Conservation (phyloP, 495 filamentous ascomycete species). For the Penicillium pancosmium region DNA sequence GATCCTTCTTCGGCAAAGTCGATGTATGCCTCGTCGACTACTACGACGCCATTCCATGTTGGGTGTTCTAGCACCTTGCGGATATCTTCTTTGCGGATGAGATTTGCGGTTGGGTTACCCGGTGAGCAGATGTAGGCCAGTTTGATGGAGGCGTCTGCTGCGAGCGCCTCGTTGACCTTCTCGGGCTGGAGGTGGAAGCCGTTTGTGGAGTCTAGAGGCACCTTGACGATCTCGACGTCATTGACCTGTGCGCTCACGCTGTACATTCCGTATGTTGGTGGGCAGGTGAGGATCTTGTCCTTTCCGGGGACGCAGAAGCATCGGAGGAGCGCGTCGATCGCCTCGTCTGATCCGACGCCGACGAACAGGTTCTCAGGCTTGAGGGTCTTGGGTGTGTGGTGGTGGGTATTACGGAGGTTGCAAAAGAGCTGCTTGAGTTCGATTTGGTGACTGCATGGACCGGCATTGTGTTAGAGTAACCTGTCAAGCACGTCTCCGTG, state of each 20-base stretch:
- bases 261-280: conserved; percentile 99
- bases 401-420: conserved; percentile 81
- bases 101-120: conserved; percentile 85
- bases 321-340: conserved; percentile 88
- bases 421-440: conserved; percentile 87
- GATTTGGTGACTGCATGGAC: conserved; percentile 66
- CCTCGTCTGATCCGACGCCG: conserved; percentile 94
- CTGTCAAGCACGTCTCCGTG: neutral
- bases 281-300: conserved; percentile 91
- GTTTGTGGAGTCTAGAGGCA: conserved; percentile 66
- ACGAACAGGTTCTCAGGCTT: conserved; percentile 86
- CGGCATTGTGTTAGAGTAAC: neutral
- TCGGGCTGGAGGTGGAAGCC: conserved; percentile 71
- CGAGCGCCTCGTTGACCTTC: conserved; percentile 66
- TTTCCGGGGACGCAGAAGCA: conserved; percentile 86
- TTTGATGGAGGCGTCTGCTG: conserved; percentile 72
- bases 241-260: conserved; percentile 90
- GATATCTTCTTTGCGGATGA: conserved; percentile 78
- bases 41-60: conserved; percentile 92
- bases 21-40: conserved; percentile 95
- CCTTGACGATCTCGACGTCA: conserved; percentile 81
- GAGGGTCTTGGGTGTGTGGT: conserved; percentile 73
- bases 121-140: conserved; percentile 90
- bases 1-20: conserved; percentile 84
- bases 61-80: conserved; percentile 77